Conservation (phyloP, 2,329 filamentous ascomycete genomes). For the Alternaria ventricosa region DNA sequence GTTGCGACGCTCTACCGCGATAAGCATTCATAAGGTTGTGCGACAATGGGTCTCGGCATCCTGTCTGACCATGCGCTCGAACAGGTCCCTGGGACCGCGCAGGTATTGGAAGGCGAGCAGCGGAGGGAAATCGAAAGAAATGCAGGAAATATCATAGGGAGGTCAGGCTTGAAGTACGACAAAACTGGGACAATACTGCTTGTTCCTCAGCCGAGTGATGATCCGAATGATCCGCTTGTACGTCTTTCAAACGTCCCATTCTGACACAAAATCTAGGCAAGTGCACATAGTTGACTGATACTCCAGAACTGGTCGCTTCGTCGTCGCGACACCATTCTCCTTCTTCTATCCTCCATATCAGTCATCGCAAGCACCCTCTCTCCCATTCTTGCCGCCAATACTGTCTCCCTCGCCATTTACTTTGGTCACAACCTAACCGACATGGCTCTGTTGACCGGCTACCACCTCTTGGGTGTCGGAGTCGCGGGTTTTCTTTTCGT, state of each 20-base stretch:
- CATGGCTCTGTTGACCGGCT: slow-evolving; percentile 83
- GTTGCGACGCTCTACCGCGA: background rate
- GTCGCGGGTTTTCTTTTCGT: slow-evolving; percentile 85
- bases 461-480: slow-evolving; percentile 83
- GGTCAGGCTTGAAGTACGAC: slow-evolving; percentile 71
- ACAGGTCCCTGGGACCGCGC: slow-evolving; percentile 69
- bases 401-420: slow-evolving; percentile 74
- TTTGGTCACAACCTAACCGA: slow-evolving; percentile 73
- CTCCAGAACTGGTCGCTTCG: slow-evolving; percentile 81
- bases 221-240: slow-evolving; percentile 86
- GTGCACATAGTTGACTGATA: background rate
- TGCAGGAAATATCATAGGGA: slow-evolving; percentile 37
- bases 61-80: slow-evolving; percentile 70
- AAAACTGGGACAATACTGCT: slow-evolving; percentile 76
- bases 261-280: background rate
- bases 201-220: slow-evolving; percentile 88
- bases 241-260: slow-evolving; percentile 2
- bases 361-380: slow-evolving; percentile 85
- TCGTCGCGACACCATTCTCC: slow-evolving; percentile 81
- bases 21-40: background rate
- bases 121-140: slow-evolving; percentile 34
- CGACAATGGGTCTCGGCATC: slow-evolving; percentile 72
- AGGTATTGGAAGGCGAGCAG: slow-evolving; percentile 44
- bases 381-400: slow-evolving; percentile 87
- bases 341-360: slow-evolving; percentile 77